Evolutionary conservation across 1,139 yeast species (phyloP).

Genomic region (Tardiomyces blankii): DNA sequence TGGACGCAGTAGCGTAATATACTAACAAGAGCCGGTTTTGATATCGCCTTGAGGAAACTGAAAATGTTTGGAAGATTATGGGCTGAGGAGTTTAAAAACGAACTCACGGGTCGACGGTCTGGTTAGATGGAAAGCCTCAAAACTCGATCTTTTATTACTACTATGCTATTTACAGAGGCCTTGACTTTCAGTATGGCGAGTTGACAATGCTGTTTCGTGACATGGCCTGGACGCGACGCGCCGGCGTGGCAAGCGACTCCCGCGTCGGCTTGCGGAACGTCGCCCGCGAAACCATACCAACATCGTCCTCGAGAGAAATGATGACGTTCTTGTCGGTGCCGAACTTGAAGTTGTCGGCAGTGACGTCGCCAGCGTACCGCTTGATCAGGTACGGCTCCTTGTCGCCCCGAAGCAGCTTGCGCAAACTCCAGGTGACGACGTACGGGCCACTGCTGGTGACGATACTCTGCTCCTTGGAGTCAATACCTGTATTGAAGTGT

Average conservation of each 20-base stretch:
- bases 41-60: conserved; percentile 27
- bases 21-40: conserved; percentile 7
- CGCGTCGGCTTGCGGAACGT: conserved; percentile 48
- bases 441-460: conserved; percentile 74
- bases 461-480: conserved; percentile 55
- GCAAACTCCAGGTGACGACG: conserved; percentile 71
- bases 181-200: background rate
- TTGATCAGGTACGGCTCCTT: conserved; percentile 51
- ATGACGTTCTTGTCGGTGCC: conserved; percentile 63
- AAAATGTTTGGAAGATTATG: conserved; percentile 57
- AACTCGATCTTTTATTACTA: background rate
- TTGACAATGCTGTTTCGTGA: conserved; percentile 23
- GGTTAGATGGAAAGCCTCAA: background rate
- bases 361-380: conserved; percentile 49
- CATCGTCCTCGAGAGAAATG: conserved; percentile 61
- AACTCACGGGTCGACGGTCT: conserved; percentile 22
- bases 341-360: conserved; percentile 70
- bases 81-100: conserved; percentile 48
- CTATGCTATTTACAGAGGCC: background rate
- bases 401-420: conserved; percentile 43
- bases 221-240: conserved; percentile 12
- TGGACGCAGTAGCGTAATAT: no score
- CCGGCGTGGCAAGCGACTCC: conserved; percentile 31
- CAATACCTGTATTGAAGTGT: conserved; percentile 59
- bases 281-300: conserved; percentile 48